Evolutionary conservation across 2,329 filamentous ascomycete genomes (phyloP), one percentile per base, ranked within the genome.

Genomic region (Pseudopyricularia cyperi): DNA sequence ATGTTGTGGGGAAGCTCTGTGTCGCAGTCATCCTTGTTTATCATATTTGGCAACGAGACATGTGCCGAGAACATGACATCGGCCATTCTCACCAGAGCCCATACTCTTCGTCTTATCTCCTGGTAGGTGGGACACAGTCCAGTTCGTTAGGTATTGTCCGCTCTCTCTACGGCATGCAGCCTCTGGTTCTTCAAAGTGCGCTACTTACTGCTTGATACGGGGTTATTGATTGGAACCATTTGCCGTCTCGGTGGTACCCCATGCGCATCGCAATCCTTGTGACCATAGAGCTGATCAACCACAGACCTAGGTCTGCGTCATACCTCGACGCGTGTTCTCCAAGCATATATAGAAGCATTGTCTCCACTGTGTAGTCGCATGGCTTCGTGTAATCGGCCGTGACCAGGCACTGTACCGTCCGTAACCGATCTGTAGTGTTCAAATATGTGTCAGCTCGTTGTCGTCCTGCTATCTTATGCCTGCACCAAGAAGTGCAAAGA

Each of bases 21-120:
- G 60, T 93, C 88, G 52, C 82, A 89, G 61, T 89, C 83, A 48
- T 84, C 75, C 12, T 84, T 76, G 56, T 85, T 79, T 26, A 90
- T 82, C 75, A 90, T 89, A 55, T 69, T 76, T 4, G 78, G 77
- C 19, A 82, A 62, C n/a, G 76, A 79, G 2, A 81, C 73, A 60
- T 89, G 85, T 55, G 87, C 85, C 1, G 87, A 91, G 61, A 90
- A 88, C 52, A 89, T 73, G 11, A 87, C 74, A 62, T 93, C 87
- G 28, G 79, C 75, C 68, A 87, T 84, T 52, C 85, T 76, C 37
- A 93, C 74, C 51, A 87, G 73, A 7, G 82, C 78, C 87, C 82
- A 86, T 4, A 79, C 74, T 55, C 82, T 71, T 34, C 82, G 71
- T 57, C 82, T 73, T 79, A 86, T 90, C 68, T 93, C 87, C 71